Percentiles rank a stretch among this genome's conserved stretches.
Evolutionary conservation across 768 basidiomycete genomes (phyloP).

Genomic region (Tulasnella sp.): DNA sequence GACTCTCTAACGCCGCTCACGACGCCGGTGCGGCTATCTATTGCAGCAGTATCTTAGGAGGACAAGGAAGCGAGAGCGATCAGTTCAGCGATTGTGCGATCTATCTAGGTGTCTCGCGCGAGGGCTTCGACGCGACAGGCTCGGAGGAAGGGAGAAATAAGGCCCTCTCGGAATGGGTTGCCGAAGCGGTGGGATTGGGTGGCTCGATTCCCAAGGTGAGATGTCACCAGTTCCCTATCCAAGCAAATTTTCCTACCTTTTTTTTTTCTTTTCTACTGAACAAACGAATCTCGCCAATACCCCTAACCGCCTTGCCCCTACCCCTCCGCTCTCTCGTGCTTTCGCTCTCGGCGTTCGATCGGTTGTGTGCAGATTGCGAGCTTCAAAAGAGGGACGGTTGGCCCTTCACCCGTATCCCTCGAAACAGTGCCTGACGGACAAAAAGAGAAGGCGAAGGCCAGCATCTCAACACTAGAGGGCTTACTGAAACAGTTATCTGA

Average conservation of each 20-base stretch:
- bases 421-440: neutral
- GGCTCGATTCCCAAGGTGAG: slow-evolving; percentile 1
- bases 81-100: slow-evolving; percentile 9
- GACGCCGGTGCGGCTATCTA: slow-evolving; percentile 2
- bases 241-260: too few species aligned
- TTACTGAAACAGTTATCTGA: neutral
- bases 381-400: too few species aligned
- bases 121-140: neutral
- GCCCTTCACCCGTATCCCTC: slow-evolving; percentile 3
- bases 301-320: too few species aligned
- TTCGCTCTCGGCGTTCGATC: too few species aligned
- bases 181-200: slow-evolving; percentile 2
- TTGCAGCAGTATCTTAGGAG: slow-evolving; percentile 11
- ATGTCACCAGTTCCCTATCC: too few species aligned
- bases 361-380: too few species aligned
- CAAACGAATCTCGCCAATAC: too few species aligned
- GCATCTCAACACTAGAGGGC: neutral
- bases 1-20: neutral
- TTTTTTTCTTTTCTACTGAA: too few species aligned
- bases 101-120: neutral
- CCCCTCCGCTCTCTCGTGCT: too few species aligned
- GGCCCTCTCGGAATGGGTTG: neutral
- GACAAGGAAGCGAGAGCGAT: slow-evolving; percentile 14
- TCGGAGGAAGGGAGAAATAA: neutral
- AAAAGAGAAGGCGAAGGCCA: neutral